Evolutionary conservation across 2,329 filamentous ascomycete species (phyloP).

Genomic region (Talaromyces marneffei): DNA sequence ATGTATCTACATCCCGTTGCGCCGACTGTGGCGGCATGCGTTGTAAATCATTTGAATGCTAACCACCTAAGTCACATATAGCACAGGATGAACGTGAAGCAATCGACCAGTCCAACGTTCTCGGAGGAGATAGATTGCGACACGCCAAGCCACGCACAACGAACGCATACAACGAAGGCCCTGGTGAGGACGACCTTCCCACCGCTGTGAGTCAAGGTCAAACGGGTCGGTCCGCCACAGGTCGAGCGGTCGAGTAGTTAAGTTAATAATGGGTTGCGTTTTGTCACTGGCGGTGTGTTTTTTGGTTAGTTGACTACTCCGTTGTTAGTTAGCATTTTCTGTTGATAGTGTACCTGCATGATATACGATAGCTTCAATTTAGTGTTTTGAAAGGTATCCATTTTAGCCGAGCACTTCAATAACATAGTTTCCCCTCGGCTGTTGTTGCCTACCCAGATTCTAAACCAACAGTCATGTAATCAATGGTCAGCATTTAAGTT

Average conservation of each 20-base stretch:
- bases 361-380: not conserved
- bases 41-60: not conserved
- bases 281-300: not conserved
- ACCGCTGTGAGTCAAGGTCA: constrained; percentile 5
- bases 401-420: not conserved
- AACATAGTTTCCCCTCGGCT: not conserved
- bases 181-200: constrained; percentile 17
- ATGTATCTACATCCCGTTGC: constrained; percentile 4
- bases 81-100: constrained; percentile 18
- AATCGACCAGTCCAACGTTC: constrained; percentile 17
- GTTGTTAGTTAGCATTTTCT: too few species aligned
- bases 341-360: not conserved
- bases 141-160: constrained; percentile 15
- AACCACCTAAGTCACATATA: not conserved
- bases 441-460: not conserved
- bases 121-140: constrained; percentile 16
- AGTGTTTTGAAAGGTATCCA: not conserved
- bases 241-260: constrained; percentile 11
- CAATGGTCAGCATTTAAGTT: not conserved
- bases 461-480: not conserved
- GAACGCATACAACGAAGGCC: constrained; percentile 17
- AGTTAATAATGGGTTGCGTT: not conserved
- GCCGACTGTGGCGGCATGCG: not conserved
- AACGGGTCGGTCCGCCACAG: constrained; percentile 6
- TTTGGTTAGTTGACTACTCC: not conserved